Conservation (phyloP, 2,329 filamentous ascomycete species). For the Diaporthe sp. region DNA sequence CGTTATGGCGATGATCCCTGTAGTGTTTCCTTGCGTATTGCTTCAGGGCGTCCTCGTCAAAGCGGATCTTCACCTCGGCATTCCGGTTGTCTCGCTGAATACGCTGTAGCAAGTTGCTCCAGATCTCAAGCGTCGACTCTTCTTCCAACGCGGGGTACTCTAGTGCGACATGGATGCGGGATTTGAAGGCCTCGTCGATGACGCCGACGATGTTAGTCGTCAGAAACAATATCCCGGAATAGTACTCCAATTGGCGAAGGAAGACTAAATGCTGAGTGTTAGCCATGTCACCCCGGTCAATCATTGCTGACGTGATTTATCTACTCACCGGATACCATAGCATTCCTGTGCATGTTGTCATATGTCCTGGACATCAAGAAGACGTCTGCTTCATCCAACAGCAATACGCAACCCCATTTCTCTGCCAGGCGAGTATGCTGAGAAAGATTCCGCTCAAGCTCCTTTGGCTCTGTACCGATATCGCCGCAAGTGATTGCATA, state of each 20-base stretch:
- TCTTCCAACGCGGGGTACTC: slow-evolving; percentile 39
- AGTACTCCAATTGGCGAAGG: slow-evolving; percentile 45
- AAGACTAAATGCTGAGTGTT: slow-evolving; percentile 35
- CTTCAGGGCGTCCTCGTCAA: slow-evolving; percentile 40
- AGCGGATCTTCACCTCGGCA: slow-evolving; percentile 40
- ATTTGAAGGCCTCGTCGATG: slow-evolving; percentile 46
- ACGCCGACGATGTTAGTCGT: slow-evolving; percentile 45
- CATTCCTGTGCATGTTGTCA: slow-evolving; percentile 41
- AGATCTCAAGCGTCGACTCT: slow-evolving; percentile 40
- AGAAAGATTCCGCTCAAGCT: slow-evolving; percentile 41
- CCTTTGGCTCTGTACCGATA: slow-evolving; percentile 38
- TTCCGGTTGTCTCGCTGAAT: slow-evolving; percentile 41
- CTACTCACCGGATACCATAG: slow-evolving; percentile 39
- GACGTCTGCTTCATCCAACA: slow-evolving; percentile 50
- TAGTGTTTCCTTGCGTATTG: slow-evolving; percentile 43
- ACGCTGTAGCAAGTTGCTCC: slow-evolving; percentile 42
- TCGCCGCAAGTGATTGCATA: slow-evolving; percentile 44
- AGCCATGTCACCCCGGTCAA: too few species aligned
- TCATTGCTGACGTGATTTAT: too few species aligned
- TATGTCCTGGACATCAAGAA: slow-evolving; percentile 37
- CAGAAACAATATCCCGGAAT: slow-evolving; percentile 44
- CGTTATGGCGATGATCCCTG: slow-evolving; percentile 23
- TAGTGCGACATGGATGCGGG: slow-evolving; percentile 40
- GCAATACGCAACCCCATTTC: slow-evolving; percentile 48
- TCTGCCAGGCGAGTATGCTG: slow-evolving; percentile 44